Evolutionary conservation across 129 eudicot species (phyloP), one percentile per base, ranked within the genome.

Genomic region (sunflower (Helianthus annuus)): DNA sequence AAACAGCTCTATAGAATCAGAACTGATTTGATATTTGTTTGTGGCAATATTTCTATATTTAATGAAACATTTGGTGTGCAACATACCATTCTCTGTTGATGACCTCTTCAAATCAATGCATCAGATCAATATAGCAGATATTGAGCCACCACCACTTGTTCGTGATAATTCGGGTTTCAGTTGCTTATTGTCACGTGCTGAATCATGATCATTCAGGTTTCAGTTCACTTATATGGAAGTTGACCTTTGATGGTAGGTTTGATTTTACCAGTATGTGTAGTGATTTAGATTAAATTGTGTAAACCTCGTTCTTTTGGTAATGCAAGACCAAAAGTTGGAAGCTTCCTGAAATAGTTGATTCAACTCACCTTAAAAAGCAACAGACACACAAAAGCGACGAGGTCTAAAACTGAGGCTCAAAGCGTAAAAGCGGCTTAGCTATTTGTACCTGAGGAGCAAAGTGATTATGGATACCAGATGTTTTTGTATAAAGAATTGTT

Each of bases 161-260:
- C 99, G 99, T 13, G 99, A 94, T 55, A 88, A 94, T 66, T 80
- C 96, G 19, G 98, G 99, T 72, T 94, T 94, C 88, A 88, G 96
- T 79, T 94, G 90, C 80, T 82, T 94, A 64, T 76, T 87, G 79
- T 84, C 89, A 1, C 87, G 84, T 24, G 87, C 84, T 11, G 84
- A 79, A 34, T 79, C 77, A 77, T 81, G 70, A 71, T 67, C 53
- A 49, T 66, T 54, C 39, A 46, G 55, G 65, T 16, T 64, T 61
- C 22, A 48, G 16, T 72, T 39, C 68, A 6, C 68, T 57, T 53
- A n/a, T 9, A 59, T 60, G 38, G 36, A 72, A 45, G 17, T 58
- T 45, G 46, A 61, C 51, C 38, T 38, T 0, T 72, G 48, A 24
- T 74, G 73, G 58, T 68, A 52, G 67, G 73, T 60, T 42, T 19